phyloP scores from a whole-genome alignment of 176 grass and related monocot species.

The Oryza meridionalis region DNA sequence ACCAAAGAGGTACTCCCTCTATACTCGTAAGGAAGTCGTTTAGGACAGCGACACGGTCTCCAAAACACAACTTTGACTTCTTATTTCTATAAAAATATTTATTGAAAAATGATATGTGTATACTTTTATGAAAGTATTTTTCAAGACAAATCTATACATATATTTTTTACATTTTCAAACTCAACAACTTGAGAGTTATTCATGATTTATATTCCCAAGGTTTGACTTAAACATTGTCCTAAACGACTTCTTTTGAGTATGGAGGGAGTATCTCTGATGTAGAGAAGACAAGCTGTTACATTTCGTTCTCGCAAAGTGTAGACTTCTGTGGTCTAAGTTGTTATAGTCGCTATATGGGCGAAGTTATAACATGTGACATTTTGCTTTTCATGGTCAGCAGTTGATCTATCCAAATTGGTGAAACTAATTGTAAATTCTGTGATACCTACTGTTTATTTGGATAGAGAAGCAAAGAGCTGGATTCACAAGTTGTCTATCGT shows the following conservation, averaged over 20 bases:
- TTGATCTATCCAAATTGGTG: not conserved
- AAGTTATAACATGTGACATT: not conserved
- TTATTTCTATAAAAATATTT: too few relatives aligned
- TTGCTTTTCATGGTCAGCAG: slow-evolving; percentile 4
- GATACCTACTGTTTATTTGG: not conserved
- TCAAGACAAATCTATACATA: too few relatives aligned
- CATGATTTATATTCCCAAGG: too few relatives aligned
- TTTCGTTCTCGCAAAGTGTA: not conserved
- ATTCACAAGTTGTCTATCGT: not conserved
- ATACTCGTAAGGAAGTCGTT: too few relatives aligned
- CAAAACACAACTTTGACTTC: too few relatives aligned
- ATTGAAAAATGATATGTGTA: too few relatives aligned
- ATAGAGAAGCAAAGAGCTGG: slow-evolving; percentile 1
- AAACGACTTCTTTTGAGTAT: too few relatives aligned
- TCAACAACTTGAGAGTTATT: too few relatives aligned
- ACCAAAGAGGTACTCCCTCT: not conserved
- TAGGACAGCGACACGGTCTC: too few relatives aligned
- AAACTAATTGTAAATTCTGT: not conserved
- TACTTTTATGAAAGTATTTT: too few relatives aligned
- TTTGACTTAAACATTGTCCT: too few relatives aligned
- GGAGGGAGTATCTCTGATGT: not conserved
- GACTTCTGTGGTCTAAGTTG: not conserved
- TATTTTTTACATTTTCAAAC: too few relatives aligned
- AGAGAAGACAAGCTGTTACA: not conserved
- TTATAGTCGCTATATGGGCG: not conserved